phyloP scores from a whole-genome alignment of 176 grass and related monocot species.

The Elaeis guineensis region DNA sequence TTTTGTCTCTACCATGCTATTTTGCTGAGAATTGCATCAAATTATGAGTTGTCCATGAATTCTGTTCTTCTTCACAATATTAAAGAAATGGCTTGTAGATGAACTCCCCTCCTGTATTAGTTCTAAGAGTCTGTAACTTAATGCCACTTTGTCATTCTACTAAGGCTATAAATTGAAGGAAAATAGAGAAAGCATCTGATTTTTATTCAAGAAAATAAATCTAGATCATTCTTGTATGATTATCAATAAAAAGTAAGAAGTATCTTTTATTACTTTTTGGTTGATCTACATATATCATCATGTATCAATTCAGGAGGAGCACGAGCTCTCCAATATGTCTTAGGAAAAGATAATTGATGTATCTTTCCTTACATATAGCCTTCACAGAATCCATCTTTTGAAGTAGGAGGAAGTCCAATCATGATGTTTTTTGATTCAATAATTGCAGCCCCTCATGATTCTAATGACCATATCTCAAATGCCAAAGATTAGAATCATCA shows the following conservation, averaged over 20 bases:
- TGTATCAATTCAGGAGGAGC: not conserved
- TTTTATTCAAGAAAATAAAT: not conserved
- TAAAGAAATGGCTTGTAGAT: not conserved
- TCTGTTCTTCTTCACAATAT: not conserved
- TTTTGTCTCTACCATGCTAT: too few relatives aligned
- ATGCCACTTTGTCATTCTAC: not conserved
- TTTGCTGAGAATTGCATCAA: too few relatives aligned
- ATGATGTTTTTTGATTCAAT: too few relatives aligned
- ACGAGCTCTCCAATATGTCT: too few relatives aligned
- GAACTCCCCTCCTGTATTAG: not conserved
- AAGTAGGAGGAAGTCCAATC: too few relatives aligned
- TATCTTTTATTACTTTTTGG: not conserved
- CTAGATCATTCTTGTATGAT: not conserved
- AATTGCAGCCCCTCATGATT: too few relatives aligned
- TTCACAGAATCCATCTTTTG: too few relatives aligned
- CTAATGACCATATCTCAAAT: constrained; percentile 5
- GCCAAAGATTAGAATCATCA: not conserved
- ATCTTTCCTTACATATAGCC: not conserved
- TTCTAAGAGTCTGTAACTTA: not conserved
- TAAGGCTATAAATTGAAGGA: not conserved
- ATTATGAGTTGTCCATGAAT: too few relatives aligned
- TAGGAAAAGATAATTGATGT: not conserved
- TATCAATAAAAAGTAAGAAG: not conserved
- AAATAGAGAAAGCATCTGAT: not conserved
- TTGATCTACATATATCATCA: not conserved